Conservation (phyloP, 345 rosid species). For the Salix koriyanagi region DNA sequence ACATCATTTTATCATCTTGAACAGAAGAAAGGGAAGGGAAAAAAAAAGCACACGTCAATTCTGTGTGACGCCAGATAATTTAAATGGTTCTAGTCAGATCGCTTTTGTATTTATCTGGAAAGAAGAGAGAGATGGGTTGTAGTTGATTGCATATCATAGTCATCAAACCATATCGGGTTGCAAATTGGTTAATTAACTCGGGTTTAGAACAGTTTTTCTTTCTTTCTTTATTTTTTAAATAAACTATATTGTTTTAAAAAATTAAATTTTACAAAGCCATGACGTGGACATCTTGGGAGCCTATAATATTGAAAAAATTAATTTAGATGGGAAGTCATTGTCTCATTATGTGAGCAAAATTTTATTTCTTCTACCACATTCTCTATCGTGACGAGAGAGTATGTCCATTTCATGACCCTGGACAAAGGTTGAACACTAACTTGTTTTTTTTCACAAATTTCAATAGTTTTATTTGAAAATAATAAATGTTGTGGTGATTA, state of each 20-base stretch:
- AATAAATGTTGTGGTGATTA: not conserved
- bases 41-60: conserved; percentile 30
- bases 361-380: not conserved
- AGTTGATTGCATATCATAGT: too few relatives aligned
- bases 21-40: not conserved
- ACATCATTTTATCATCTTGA: not conserved
- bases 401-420: not conserved
- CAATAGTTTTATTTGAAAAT: too few relatives aligned
- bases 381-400: not conserved
- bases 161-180: too few relatives aligned
- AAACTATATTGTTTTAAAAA: too few relatives aligned
- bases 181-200: too few relatives aligned
- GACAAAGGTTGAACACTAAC: not conserved
- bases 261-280: not conserved
- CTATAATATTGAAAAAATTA: not conserved
- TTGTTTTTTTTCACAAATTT: not conserved
- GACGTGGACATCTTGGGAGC: not conserved
- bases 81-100: conserved; percentile 34
- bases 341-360: not conserved
- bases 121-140: not conserved
- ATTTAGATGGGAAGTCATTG: not conserved
- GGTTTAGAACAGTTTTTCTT: too few relatives aligned
- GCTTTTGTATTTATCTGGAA: conserved; percentile 17
- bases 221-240: too few relatives aligned
- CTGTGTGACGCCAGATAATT: conserved; percentile 39